Evolutionary conservation across 495 filamentous ascomycete species (phyloP), one percentile per base, ranked within the genome.

Genomic region (Penicillium roqueforti): DNA sequence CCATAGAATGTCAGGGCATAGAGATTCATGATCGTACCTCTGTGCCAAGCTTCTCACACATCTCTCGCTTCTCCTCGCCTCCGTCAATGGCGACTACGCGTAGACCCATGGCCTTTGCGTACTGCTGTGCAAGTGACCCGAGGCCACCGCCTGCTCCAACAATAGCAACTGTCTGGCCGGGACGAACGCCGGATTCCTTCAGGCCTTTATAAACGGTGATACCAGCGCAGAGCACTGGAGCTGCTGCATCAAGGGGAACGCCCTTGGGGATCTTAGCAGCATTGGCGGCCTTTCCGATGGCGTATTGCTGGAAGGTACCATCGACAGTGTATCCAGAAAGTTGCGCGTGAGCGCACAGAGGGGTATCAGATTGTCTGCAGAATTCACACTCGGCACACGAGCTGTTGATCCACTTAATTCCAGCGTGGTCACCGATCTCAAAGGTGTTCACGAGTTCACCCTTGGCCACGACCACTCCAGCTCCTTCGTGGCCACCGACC

Each of bases 101-200:
- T 23, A 95, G 69, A 40, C 90, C 90, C 91, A 95, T 93, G n/a
- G 88, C 91, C 69, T 85, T 86, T 6, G 88, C 90, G 65, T 91
- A 95, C 68, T 95, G 90, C 62, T 85, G 74, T 18, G 91, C 91
- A 53, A 95, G 77, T 46, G 81, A 85, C 13, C 90, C 90, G 4
- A 95, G 78, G n/a, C 90, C 90, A 68, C 90, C 90, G 26, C 91
- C 90, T n/a, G 91, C 90, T 58, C 90, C 90, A 50, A 92, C 90
- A 60, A 95, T 87, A 47, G 87, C 91, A n/a, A 95, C 83, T 11
- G 77, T 84, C 68, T 95, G 82, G 29, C 90, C 90, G 0, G 91
- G 82, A 2, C 81, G 72, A 1, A 78, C 86, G 16, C 82, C 83
- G 1, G 87, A 89, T 69, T 95, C 89, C 74, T 93, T 95, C 29